Percentiles rank a stretch among this genome's conserved stretches.
These are phyloP conservation scores for Coprinopsis cinerea DNA, from an alignment of 768 basidiomycete genomes.

Conservation along the genomic window DNA sequence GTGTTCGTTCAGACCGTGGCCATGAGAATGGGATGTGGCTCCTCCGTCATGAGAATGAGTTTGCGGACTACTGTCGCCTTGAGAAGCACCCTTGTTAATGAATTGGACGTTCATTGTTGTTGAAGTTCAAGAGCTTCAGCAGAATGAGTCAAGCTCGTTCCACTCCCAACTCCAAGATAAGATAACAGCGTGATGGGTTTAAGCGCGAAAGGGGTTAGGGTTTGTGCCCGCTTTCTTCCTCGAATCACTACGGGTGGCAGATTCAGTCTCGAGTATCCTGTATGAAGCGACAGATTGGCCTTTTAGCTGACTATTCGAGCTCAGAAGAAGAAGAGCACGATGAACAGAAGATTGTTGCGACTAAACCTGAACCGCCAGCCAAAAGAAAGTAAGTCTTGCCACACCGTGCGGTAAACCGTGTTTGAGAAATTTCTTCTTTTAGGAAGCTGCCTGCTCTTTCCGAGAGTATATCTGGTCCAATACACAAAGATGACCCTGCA, in stretches of 20 bases:
- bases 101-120: slow-evolving; percentile 60
- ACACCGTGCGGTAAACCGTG: background rate
- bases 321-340: slow-evolving; percentile 39
- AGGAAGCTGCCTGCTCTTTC: slow-evolving; percentile 65
- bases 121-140: background rate
- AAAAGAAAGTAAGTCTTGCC: slow-evolving; percentile 36
- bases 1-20: slow-evolving; percentile 65
- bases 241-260: no score
- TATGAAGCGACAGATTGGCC: slow-evolving; percentile 32
- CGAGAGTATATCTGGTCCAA: slow-evolving; percentile 36
- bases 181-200: slow-evolving; percentile 3
- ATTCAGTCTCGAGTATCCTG: no score
- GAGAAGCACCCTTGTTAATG: slow-evolving; percentile 52
- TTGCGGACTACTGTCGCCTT: slow-evolving; percentile 23
- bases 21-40: slow-evolving; percentile 49
- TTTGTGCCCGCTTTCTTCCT: slow-evolving; percentile 1
- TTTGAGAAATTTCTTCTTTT: background rate
- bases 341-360: no score
- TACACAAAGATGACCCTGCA: slow-evolving; percentile 66
- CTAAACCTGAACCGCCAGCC: slow-evolving; percentile 13
- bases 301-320: slow-evolving; percentile 44
- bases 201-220: slow-evolving; percentile 29
- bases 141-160: no score
- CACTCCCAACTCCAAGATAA: background rate
- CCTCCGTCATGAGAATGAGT: slow-evolving; percentile 57